Base-by-base conservation (phyloP, 176 grass and related monocot species). In the Triticum timopheevii region DNA sequence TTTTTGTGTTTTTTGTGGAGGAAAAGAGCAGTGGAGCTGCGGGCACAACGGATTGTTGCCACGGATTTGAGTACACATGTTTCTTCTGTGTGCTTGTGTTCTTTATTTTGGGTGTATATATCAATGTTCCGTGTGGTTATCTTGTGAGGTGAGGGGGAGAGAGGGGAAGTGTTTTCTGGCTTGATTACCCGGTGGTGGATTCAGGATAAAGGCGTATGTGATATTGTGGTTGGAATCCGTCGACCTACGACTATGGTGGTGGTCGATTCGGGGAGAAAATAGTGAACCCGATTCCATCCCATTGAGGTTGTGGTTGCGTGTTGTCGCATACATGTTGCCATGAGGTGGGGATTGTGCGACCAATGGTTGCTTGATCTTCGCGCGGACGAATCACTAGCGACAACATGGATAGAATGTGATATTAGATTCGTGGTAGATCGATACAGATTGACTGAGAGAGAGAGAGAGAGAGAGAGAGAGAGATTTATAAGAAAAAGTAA, bases 41-140 rank as follows among this genome's bases (percentile, higher is more conserved):
- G 17, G 72, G 63, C 64, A 64, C 71, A 24, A 36, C 13, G 3
- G 4, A 76, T 69, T 76, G 35, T 35, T 78, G 81, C 42, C 62
- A 49, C 36, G 49, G 80, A 44, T 80, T 36, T 54, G 56, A 72
- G 40, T 81, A 78, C 77, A 69, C 42, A 72, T 73, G 65, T 79
- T 78, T 83, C 28, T 78, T 23, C 65, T 28, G 6, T 45, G 3
- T 52, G 49, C 6, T 4, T 52, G 10, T 15, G 16, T 50, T 11
- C 3, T 50, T 50, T 16, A 4, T 50, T 16, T 16, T 50, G 4
- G 16, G 47, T 17, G 16, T 3, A 28, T 44, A 11, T 33, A 10
- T 17, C 3, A 7, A 69, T 69, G 65, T 8, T 34, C 2, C 15
- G 8, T 69, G 66, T 38, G 67, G 17, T 38, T 38, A 11, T 36